Percentiles rank a stretch among this genome's conserved stretches.
Conservation (phyloP, 306 rosid genomes). For the Canavalia gladiata region DNA sequence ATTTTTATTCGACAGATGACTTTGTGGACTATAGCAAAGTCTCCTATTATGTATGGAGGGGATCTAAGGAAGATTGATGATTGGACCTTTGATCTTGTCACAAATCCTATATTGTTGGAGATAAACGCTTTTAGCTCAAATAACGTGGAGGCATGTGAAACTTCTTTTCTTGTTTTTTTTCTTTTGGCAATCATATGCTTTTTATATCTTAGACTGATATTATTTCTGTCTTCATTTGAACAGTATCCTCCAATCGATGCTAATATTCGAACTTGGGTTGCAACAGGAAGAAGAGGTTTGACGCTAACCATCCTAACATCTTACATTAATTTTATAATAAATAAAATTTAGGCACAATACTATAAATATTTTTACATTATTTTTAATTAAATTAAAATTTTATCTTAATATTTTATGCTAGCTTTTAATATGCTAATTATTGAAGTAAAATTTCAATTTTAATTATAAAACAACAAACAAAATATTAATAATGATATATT, state of each 20-base stretch:
- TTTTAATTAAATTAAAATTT: no score
- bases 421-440: no score
- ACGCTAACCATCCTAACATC: neutral
- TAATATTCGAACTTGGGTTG: conserved; percentile 73
- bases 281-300: conserved; percentile 65
- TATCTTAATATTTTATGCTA: no score
- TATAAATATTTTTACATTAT: no score
- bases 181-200: neutral
- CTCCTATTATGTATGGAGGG: conserved; percentile 91
- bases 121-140: conserved; percentile 70
- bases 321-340: no score
- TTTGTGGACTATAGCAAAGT: conserved; percentile 77
- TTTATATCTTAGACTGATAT: no score
- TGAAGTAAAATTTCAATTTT: no score
- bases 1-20: conserved; percentile 63
- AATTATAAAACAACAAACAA: no score
- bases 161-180: neutral
- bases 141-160: conserved; percentile 69
- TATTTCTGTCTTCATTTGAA: no score
- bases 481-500: no score
- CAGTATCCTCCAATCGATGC: neutral
- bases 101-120: conserved; percentile 71
- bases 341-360: no score
- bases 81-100: conserved; percentile 53
- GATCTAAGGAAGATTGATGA: conserved; percentile 69